Base-by-base conservation (phyloP, 257 asterid species). In the Petrea volubilis region DNA sequence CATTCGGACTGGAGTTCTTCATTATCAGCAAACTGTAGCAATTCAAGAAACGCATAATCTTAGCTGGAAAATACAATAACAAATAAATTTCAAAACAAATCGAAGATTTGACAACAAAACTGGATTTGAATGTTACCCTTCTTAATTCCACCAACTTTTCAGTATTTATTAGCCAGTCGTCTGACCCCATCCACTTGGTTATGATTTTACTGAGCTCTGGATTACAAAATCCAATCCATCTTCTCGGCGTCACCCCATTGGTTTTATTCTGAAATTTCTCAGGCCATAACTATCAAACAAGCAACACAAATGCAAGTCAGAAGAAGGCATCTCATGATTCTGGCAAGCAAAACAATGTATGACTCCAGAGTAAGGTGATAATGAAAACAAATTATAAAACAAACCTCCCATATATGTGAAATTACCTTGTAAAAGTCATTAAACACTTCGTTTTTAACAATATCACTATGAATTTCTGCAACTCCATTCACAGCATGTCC, bases 401-500 rank as follows among this genome's bases (percentile, higher is more conserved):
- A 63, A 21, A 24, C 4, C 43, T 23, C 33, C 53, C 36, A 20
- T 9, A 27, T 43, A 34, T n/a, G n/a, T 38, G 9, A 2, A 38
- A 27, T 71, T 78, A 89, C 97, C 96, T 92, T 70, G 74, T 86
- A 92, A 62, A 92, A 92, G 20, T 86, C 96, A 61, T 80, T 87
- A 38, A 92, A 92, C 55, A 92, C 98, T 62, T 92, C 98, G 15
- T 83, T 61, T 68, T 88, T 90, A 74, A 92, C 96, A 63, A 90
- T 92, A 25, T 92, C 89, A 46, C 94, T 90, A 43, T 92, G 98
- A 80, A 92, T 92, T 76, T 83, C 96, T 8, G 98, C 98, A 68
- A 92, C 96, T 55, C 98, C 98, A 76, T 92, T 92, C 67, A 92
- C 96, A 52, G 94, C 88, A 79, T 90, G 96, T 57, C 98, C 96